Conservation (phyloP, 2,329 filamentous ascomycete species). For the Pseudopithomyces chartarum region DNA sequence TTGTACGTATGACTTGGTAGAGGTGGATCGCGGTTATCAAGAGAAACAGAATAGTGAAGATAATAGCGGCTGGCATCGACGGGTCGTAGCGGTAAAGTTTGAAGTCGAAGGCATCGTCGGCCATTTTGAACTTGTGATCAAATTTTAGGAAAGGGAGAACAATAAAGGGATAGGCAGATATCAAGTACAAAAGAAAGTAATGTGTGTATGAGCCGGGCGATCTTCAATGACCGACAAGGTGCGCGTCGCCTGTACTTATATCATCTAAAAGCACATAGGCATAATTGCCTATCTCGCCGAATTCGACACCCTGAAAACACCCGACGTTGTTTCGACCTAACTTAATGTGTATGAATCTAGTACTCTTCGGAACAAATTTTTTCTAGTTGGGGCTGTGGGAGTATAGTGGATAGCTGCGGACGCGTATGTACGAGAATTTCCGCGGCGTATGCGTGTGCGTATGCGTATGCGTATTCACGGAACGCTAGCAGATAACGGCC, state of each 20-base stretch:
- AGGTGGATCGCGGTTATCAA: conserved; percentile 47
- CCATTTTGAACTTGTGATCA: not conserved
- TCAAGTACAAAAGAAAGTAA: not conserved
- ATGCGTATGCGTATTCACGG: conserved; percentile 7
- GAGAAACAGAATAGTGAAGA: conserved; percentile 55
- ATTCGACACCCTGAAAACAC: too few species aligned
- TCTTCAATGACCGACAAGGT: too few species aligned
- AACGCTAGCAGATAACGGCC: too few species aligned
- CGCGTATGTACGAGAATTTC: not conserved
- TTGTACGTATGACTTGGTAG: conserved; percentile 48
- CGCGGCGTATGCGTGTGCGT: not conserved
- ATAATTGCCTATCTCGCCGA: too few species aligned
- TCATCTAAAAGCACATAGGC: too few species aligned
- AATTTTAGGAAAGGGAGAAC: not conserved
- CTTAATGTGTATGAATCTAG: too few species aligned
- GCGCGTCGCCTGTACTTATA: too few species aligned
- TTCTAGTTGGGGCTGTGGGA: not conserved
- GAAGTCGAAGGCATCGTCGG: conserved; percentile 8
- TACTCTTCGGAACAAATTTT: not conserved
- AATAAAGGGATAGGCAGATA: not conserved
- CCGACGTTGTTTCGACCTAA: too few species aligned
- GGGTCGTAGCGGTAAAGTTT: conserved; percentile 47
- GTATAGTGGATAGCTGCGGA: not conserved
- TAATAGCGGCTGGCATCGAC: conserved; percentile 51
- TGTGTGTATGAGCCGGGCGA: too few species aligned